A percentile compares a stretch with the other conserved stretches of the same genome.
Evolutionary conservation across 495 filamentous ascomycete species (phyloP).

Genomic region (Mycothermus thermophilus): DNA sequence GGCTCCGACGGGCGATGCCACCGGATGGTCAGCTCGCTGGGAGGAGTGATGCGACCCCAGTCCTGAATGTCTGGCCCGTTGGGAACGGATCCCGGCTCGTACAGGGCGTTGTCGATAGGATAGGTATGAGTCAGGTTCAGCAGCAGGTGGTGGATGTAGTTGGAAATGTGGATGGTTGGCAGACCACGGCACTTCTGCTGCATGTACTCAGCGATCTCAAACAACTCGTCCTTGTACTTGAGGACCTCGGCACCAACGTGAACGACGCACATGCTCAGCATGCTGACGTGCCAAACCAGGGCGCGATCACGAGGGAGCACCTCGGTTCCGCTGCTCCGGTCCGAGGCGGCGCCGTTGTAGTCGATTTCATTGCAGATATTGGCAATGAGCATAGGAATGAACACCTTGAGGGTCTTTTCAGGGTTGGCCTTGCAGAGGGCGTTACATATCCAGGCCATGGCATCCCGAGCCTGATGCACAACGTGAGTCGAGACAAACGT

Average conservation of each 20-base stretch:
- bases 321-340: constrained; percentile 82
- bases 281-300: constrained; percentile 91
- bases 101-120: constrained; percentile 73
- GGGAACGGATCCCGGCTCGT: constrained; percentile 49
- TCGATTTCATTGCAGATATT: constrained; percentile 95
- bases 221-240: constrained; percentile 72
- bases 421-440: constrained; percentile 88
- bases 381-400: constrained; percentile 77
- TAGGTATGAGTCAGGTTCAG: constrained; percentile 92
- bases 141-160: constrained; percentile 97
- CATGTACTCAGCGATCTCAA: constrained; percentile 89
- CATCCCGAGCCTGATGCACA: constrained; percentile 91
- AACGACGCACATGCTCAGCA: constrained; percentile 96
- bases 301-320: constrained; percentile 85
- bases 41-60: constrained; percentile 64
- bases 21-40: constrained; percentile 61
- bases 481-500: constrained; percentile 92
- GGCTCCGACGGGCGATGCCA: constrained; percentile 76
- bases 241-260: constrained; percentile 85
- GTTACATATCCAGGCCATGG: constrained; percentile 98
- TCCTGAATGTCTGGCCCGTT: constrained; percentile 45
- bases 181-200: constrained; percentile 86
- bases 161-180: constrained; percentile 88
- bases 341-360: constrained; percentile 92
- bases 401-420: constrained; percentile 74